These are phyloP conservation scores for Candida sojae DNA, from an alignment of 1,139 yeast species.

Conservation along the genomic window DNA sequence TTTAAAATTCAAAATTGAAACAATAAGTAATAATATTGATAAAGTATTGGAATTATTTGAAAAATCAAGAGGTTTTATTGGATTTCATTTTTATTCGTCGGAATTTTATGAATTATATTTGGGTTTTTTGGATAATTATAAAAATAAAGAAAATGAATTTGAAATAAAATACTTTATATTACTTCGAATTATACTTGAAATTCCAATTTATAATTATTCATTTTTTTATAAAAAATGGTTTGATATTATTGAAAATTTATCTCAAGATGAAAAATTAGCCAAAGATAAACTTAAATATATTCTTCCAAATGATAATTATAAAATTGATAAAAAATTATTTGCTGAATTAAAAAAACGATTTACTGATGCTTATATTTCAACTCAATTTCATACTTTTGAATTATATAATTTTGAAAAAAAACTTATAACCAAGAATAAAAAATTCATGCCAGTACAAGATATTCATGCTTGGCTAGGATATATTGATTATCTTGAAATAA, in stretches of 20 bases:
- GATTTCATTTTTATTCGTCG: constrained; percentile 71
- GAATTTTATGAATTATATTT: constrained; percentile 78
- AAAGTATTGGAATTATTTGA: constrained; percentile 55
- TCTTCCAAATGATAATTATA: constrained; percentile 22
- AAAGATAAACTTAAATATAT: constrained; percentile 17
- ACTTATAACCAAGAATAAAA: constrained; percentile 53
- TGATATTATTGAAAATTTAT: constrained; percentile 37
- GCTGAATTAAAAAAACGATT: constrained; percentile 46
- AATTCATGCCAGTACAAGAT: constrained; percentile 43
- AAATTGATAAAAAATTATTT: constrained; percentile 19
- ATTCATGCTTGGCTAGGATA: constrained; percentile 62
- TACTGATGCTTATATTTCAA: constrained; percentile 56
- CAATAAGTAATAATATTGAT: constrained; percentile 32
- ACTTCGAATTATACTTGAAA: constrained; percentile 60
- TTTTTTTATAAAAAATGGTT: constrained; percentile 50
- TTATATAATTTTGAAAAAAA: constrained; percentile 64
- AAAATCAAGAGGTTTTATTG: constrained; percentile 61
- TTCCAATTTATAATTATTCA: constrained; percentile 78
- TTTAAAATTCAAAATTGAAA: constrained; percentile 53
- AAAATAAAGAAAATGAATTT: constrained; percentile 32
- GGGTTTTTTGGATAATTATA: constrained; percentile 47
- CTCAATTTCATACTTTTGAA: constrained; percentile 61
- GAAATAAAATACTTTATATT: constrained; percentile 44
- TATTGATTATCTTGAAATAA: constrained; percentile 53
- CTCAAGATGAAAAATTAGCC: constrained; percentile 25